phyloP scores from a whole-genome alignment of 371 early-diverging fungal species.

The Mucor piriformis region DNA sequence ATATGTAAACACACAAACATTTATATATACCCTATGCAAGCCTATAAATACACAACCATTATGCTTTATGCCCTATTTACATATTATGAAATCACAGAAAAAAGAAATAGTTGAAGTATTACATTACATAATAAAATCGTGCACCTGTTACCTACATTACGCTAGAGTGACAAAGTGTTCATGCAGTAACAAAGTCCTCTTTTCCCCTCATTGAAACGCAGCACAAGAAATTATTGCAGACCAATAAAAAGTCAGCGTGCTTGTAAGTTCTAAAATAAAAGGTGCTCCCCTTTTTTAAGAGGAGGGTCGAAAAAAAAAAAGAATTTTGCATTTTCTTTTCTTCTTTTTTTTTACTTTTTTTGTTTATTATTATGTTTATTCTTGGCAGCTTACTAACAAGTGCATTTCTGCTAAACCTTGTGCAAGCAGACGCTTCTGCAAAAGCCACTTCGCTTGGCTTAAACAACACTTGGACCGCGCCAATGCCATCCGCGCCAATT shows the following conservation, averaged over 20 bases:
- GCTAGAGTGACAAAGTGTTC: background rate
- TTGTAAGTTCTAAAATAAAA: background rate
- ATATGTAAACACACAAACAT: background rate
- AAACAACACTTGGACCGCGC: slow-evolving; percentile 38
- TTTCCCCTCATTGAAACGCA: background rate
- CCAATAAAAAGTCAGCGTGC: slow-evolving; percentile 5
- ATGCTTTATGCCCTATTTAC: background rate
- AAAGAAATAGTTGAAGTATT: background rate
- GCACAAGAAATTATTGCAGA: background rate
- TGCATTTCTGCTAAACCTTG: background rate
- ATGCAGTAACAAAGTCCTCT: background rate
- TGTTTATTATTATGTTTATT: background rate
- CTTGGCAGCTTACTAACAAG: background rate
- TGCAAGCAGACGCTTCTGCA: slow-evolving; percentile 4
- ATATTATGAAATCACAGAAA: background rate
- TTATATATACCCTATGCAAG: background rate
- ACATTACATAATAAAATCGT: background rate
- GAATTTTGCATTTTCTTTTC: background rate
- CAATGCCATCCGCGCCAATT: slow-evolving; percentile 17
- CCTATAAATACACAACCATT: background rate
- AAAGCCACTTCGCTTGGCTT: slow-evolving; percentile 34
- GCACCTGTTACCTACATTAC: background rate
- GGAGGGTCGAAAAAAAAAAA: slow-evolving; percentile 1
- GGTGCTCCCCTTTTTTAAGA: background rate
- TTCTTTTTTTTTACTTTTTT: background rate